Evolutionary conservation across 306 rosid species (phyloP).

Genomic region (Ormosia emarginata): DNA sequence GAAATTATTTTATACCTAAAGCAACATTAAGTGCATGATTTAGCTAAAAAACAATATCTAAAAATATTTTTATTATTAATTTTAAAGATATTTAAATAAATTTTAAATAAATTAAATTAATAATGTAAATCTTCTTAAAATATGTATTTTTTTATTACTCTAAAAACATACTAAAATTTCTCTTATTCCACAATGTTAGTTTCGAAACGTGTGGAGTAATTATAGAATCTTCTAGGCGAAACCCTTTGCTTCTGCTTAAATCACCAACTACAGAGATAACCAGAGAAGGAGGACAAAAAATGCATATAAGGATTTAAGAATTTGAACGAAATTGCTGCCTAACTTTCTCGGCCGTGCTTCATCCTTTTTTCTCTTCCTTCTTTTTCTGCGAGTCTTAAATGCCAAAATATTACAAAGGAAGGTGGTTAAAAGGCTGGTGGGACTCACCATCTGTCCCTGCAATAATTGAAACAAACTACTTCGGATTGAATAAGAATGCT

Average conservation of each 20-base stretch:
- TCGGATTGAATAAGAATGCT: neutral
- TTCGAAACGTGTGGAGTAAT: neutral
- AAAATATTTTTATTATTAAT: too few species aligned
- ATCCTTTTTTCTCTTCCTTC: neutral
- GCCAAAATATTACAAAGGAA: neutral
- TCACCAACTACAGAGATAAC: neutral
- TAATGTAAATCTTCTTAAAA: too few species aligned
- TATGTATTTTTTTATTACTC: too few species aligned
- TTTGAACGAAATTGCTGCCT: neutral
- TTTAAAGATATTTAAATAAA: too few species aligned
- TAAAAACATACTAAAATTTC: too few species aligned
- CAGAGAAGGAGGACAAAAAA: neutral
- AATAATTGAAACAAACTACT: neutral
- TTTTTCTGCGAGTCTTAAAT: neutral
- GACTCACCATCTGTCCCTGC: neutral
- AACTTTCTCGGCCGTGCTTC: neutral
- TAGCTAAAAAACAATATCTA: too few species aligned
- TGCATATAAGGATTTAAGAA: neutral
- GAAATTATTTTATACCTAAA: too few species aligned
- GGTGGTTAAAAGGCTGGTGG: neutral
- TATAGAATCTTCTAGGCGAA: neutral
- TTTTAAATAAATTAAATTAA: too few species aligned
- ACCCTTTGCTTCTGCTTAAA: neutral
- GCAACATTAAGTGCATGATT: too few species aligned
- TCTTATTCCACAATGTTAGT: too few species aligned